Evolutionary conservation across 2,329 filamentous ascomycete genomes (phyloP).

Genomic region (Paraconiothyrium sp.): DNA sequence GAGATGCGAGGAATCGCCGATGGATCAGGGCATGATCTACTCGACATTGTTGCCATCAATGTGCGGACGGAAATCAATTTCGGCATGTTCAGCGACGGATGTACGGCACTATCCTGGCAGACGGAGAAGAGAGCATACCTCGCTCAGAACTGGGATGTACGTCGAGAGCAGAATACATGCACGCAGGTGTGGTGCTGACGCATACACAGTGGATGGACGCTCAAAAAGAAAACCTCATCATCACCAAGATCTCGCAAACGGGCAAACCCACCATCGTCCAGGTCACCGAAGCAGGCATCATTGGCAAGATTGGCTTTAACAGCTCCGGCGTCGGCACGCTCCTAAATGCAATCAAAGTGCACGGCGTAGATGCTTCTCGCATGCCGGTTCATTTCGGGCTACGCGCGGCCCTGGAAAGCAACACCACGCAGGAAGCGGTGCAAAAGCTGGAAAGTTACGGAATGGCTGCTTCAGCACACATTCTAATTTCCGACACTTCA

Average conservation of each 20-base stretch:
- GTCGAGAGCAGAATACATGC: slow-evolving; percentile 16
- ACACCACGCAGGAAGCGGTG: slow-evolving; percentile 59
- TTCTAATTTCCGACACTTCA: slow-evolving; percentile 61
- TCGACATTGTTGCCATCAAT: slow-evolving; percentile 67
- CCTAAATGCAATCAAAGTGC: slow-evolving; percentile 69
- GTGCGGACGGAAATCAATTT: slow-evolving; percentile 67
- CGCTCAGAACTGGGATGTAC: slow-evolving; percentile 67
- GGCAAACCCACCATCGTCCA: slow-evolving; percentile 61
- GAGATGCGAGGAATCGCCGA: slow-evolving; percentile 64
- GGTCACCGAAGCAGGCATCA: slow-evolving; percentile 68
- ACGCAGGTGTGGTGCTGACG: slow-evolving; percentile 11
- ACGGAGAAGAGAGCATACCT: slow-evolving; percentile 54
- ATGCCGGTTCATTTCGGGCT: slow-evolving; percentile 71
- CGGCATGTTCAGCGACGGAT: slow-evolving; percentile 67
- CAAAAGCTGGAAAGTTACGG: slow-evolving; percentile 55
- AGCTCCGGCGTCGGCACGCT: slow-evolving; percentile 65
- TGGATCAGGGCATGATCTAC: slow-evolving; percentile 56
- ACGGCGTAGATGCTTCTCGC: slow-evolving; percentile 61
- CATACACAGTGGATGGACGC: slow-evolving; percentile 58
- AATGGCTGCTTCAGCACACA: slow-evolving; percentile 64
- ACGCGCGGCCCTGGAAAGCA: slow-evolving; percentile 63
- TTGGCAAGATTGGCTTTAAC: slow-evolving; percentile 75
- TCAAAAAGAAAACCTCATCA: slow-evolving; percentile 61
- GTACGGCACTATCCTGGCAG: slow-evolving; percentile 62
- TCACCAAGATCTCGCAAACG: slow-evolving; percentile 57